Base-by-base conservation (phyloP, 73 alveolate genomes). In the Stentor roeselii region DNA sequence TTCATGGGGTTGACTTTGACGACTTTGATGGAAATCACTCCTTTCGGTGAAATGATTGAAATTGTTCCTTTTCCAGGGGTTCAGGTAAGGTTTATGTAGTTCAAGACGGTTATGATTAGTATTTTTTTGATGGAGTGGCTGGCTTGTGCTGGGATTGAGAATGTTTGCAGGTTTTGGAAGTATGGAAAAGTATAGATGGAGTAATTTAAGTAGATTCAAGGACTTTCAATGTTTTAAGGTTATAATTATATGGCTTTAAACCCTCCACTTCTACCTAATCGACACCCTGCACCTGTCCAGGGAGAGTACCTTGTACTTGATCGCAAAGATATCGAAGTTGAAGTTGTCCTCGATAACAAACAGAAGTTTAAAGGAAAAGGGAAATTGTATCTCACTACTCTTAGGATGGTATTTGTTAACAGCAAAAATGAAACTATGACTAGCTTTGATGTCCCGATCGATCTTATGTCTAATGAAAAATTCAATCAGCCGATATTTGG, bases 401-500 rank as follows among this genome's bases (percentile, higher is more conserved):
- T 92, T 42, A 83, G 99, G 82, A 84, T 97, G 35, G 98, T 97
- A 30, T 93, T 97, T 75, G 93, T 97, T 11, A 96, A 95, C 82
- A 78, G 84, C 11, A 89, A 84, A 31, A 80, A 59, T 11, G 78
- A 95, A 11, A 86, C 78, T 36, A 96, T 95, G 82, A 91, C 95
- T 83, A 96, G 99, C 3, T 97, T 97, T 86, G 99, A 97, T 85
- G 82, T 97, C 39, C 99, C 99, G 14, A 91, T 96, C 36, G 98
- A 98, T 15, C 87, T 91, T 82, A 78, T 96, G 6, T 87, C 82
- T 58, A 78, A 95, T 3, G 99, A 97, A 87, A 94, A 95, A 67
- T 97, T 97, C 91, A 94, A 92, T 40, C 97, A 97, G 89, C 99
- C 99, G 1, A 95, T 97, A 58, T 97, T 97, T 88, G 99, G 99